phyloP scores from a whole-genome alignment of 495 filamentous ascomycete species.

The Jackrogersella multiformis region DNA sequence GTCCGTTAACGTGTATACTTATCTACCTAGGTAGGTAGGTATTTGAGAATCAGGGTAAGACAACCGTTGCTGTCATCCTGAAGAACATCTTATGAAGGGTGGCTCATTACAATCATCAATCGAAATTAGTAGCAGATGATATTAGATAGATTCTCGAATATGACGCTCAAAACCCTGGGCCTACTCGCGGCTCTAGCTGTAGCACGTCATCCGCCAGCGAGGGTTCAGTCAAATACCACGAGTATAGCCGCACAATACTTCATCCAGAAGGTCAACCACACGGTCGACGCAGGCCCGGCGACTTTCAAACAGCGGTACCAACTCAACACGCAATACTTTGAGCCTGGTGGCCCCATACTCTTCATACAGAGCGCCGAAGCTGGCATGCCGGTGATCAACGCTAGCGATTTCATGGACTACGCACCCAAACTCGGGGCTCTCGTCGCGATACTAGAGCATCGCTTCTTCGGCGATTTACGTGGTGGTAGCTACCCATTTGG shows the following conservation, averaged over 20 bases:
- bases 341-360: slow-evolving; percentile 39
- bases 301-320: slow-evolving; percentile 40
- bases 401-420: slow-evolving; percentile 38
- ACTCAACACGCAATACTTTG: slow-evolving; percentile 30
- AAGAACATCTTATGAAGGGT: no score
- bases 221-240: slow-evolving; percentile 27
- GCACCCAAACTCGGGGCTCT: slow-evolving; percentile 35
- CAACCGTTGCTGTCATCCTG: not conserved
- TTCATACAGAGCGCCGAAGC: slow-evolving; percentile 39
- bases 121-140: not conserved
- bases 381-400: slow-evolving; percentile 30
- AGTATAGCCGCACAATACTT: slow-evolving; percentile 28
- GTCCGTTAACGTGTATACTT: not conserved
- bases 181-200: slow-evolving; percentile 9
- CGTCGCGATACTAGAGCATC: slow-evolving; percentile 38
- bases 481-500: slow-evolving; percentile 29
- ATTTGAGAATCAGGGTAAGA: no score
- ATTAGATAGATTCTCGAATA: not conserved
- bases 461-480: slow-evolving; percentile 33
- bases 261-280: slow-evolving; percentile 35
- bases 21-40: not conserved
- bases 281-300: slow-evolving; percentile 8
- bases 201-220: slow-evolving; percentile 12
- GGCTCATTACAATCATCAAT: no score
- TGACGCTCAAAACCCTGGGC: slow-evolving; percentile 8